Base-by-base conservation (phyloP, 495 filamentous ascomycete species). In the Talaromyces adpressus region DNA sequence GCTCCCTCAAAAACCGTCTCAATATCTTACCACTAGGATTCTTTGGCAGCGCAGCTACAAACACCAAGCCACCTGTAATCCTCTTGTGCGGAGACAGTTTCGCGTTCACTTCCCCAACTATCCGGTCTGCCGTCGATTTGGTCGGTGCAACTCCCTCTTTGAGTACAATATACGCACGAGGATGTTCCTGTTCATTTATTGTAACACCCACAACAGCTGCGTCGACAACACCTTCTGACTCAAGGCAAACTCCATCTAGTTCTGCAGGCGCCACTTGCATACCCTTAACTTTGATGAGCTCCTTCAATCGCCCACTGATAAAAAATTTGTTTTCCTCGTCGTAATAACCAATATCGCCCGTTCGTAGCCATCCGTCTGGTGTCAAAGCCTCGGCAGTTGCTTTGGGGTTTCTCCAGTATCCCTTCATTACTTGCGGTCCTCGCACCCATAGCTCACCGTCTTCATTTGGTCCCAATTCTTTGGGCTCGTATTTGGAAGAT, bases 1-100 rank as follows among this genome's bases (percentile, higher is more conserved):
- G 78, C 27, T 75, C 68, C 53, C 72, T 71, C 62, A 81, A 54
- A 4, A 71, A 62, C 39, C 71, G 73, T 18, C 77, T 68, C 64
- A 75, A 72, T 22, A 81, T 76, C 71, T 81, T 81, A 27, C 79
- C 79, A 65, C 71, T 77, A 4, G 75, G 64, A 16, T 69, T 68
- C 70, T 86, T 88, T 3, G 88, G 88, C 62, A 91, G 78, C 0
- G 69, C 77, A 49, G 84, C 79, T 7, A 83, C 68, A 69, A 89
- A 85, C 58, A 78, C 75, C 2, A 90, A 79, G 5, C 87, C 87
- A 1, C 84, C 85, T 30, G 75, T 81, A 29, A 89, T 70, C 70
- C 79, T 75, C 72, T 90, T 90, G 66, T 85, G 80, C 47, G 67
- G 67, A 34, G 78, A 72, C 18, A 84, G 78, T 52, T 80, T 77